phyloP scores from a whole-genome alignment of 768 basidiomycete genomes.

The Dentipellis fragilis region DNA sequence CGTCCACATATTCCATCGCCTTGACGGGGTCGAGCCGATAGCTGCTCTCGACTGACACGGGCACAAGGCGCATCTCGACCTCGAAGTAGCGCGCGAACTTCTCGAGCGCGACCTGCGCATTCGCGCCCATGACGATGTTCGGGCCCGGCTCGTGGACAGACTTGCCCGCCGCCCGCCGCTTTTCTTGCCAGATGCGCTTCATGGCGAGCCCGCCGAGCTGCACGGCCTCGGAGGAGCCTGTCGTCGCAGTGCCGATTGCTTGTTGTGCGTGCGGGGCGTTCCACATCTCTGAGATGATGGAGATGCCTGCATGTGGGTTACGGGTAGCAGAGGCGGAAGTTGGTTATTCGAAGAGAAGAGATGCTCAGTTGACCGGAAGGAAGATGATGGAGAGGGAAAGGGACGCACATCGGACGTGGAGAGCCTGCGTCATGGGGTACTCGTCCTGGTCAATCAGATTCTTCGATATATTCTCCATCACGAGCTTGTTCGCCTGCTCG shows the following conservation, averaged over 20 bases:
- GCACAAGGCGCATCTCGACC: constrained; percentile 54
- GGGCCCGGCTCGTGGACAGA: constrained; percentile 58
- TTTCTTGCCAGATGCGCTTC: constrained; percentile 63
- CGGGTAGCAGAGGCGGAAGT: neutral
- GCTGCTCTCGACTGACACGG: constrained; percentile 53
- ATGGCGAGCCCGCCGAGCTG: constrained; percentile 67
- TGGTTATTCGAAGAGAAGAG: neutral
- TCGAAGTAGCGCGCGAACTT: constrained; percentile 64
- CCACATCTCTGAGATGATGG: constrained; percentile 59
- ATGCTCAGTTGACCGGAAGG: neutral
- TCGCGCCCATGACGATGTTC: constrained; percentile 55
- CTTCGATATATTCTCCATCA: constrained; percentile 55
- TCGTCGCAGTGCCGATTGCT: constrained; percentile 62
- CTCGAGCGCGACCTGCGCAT: constrained; percentile 62
- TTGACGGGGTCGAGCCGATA: constrained; percentile 68
- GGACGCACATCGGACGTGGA: constrained; percentile 6
- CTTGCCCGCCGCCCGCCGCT: constrained; percentile 56
- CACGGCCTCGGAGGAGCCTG: constrained; percentile 62
- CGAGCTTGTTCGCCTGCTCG: constrained; percentile 38
- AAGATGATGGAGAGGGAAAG: neutral
- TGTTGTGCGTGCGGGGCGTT: constrained; percentile 43
- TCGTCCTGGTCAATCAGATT: constrained; percentile 65
- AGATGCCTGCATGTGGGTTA: constrained; percentile 31
- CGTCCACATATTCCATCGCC: constrained; percentile 56
- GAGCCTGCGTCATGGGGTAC: constrained; percentile 46